Conservation (phyloP, 2,329 filamentous ascomycete genomes). For the Plenodomus tracheiphilus region DNA sequence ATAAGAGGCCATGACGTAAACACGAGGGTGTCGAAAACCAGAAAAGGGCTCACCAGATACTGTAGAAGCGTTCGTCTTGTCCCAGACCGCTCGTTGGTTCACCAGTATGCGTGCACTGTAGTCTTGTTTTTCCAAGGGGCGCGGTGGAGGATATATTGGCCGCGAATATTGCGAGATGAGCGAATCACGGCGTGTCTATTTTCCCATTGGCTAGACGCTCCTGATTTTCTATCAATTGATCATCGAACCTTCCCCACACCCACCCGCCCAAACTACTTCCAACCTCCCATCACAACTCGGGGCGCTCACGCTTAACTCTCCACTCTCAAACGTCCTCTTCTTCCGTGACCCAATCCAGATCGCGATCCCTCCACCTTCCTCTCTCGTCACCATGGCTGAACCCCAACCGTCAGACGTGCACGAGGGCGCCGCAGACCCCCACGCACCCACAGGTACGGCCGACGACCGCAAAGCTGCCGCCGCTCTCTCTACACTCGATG, state of each 20-base stretch:
- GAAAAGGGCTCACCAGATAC: background rate
- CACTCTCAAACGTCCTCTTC: too few relatives aligned
- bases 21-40: background rate
- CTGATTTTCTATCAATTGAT: background rate
- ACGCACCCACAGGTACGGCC: slow-evolving; percentile 58
- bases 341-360: too few relatives aligned
- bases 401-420: slow-evolving; percentile 62
- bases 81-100: background rate
- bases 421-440: slow-evolving; percentile 60
- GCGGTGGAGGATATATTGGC: background rate
- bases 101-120: background rate
- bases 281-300: too few relatives aligned
- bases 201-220: slow-evolving; percentile 15
- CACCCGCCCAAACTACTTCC: too few relatives aligned
- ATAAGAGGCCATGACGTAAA: background rate
- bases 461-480: slow-evolving; percentile 78
- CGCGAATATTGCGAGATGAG: background rate
- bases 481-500: slow-evolving; percentile 71
- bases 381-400: slow-evolving; percentile 58
- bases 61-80: too few relatives aligned
- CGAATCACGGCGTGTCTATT: slow-evolving; percentile 17
- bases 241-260: too few relatives aligned
- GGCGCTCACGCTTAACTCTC: too few relatives aligned
- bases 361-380: background rate
- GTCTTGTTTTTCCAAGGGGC: background rate